Evolutionary conservation across 1,139 yeast genomes (phyloP), one percentile per base, ranked within the genome.

Genomic region (Sugiyamaella castrensis): DNA sequence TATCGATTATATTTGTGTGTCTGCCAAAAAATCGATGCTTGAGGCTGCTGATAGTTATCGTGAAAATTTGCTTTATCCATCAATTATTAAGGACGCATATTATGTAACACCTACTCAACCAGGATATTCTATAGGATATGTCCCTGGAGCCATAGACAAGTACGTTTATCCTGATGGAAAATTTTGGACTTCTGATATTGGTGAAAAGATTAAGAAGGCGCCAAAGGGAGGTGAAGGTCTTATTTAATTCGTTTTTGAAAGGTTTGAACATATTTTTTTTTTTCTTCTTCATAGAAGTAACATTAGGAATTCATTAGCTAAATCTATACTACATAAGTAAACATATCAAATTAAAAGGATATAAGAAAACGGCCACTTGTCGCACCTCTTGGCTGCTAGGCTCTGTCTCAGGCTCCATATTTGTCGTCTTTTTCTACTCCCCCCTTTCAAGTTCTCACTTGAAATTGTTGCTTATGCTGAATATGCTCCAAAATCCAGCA

Each of bases 91-190:
- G 42, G 52, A 65, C 46, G 66, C 64, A 19, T 63, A 63, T 49
- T 64, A 64, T 48, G 68, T 65, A 15, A 66, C 70, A n/a, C 71
- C 71, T 8, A 33, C 55, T 34, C 65, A 57, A 35, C 68, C 69
- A 7, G 71, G 71, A 4, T 67, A 67, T 46, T 66, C 70, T 2
- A 59, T 59, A 34, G 69, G 67, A 5, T 58, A 60, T 43, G 53
- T 50, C 11, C 56, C 53, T 0, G 66, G 61, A 1, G 68, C 66
- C 2, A 40, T 65, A n/a, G 66, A 62, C 3, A 63, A 63, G 54
- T 67, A 53, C 48, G 53, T 54, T 35, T 67, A 57, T 48, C 71
- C 71, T 2, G 53, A 58, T 37, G 71, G 71, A 13, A 51, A 58
- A 9, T 67, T 67, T 54, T 67, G 71, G 71, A 52, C 46, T 7